Conservation (phyloP, 2,329 filamentous ascomycete species). For the Aphanocladium album region DNA sequence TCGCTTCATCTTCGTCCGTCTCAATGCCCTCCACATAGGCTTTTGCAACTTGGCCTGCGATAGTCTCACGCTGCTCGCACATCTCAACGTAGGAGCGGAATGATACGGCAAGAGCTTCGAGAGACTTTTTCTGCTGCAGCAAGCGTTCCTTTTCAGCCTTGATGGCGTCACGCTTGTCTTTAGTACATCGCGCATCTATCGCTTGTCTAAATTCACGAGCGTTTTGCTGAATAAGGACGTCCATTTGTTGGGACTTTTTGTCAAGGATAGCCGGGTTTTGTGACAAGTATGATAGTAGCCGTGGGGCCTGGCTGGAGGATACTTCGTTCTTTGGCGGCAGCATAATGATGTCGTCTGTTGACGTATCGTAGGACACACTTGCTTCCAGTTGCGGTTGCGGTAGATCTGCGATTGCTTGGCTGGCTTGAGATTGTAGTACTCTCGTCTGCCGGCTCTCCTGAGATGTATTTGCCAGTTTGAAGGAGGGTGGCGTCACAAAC, state of each 20-base stretch:
- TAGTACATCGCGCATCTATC: slow-evolving; percentile 41
- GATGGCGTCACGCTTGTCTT: slow-evolving; percentile 41
- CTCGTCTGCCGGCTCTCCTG: background rate
- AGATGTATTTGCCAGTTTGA: slow-evolving; percentile 25
- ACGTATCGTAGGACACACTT: background rate
- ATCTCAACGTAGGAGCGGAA: slow-evolving; percentile 39
- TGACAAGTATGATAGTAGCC: slow-evolving; percentile 26
- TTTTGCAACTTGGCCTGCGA: slow-evolving; percentile 43
- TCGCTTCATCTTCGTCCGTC: slow-evolving; percentile 46
- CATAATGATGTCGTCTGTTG: slow-evolving; percentile 1
- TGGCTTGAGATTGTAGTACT: background rate
- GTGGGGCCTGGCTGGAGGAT: slow-evolving; percentile 23
- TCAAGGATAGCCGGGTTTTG: slow-evolving; percentile 29
- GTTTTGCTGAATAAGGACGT: slow-evolving; percentile 41
- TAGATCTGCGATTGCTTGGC: background rate
- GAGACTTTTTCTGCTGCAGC: slow-evolving; percentile 38
- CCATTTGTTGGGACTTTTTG: slow-evolving; percentile 33
- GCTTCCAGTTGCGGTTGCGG: background rate
- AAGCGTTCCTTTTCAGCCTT: slow-evolving; percentile 47
- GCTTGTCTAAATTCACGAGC: slow-evolving; percentile 42
- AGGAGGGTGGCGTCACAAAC: slow-evolving; percentile 37
- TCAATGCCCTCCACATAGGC: slow-evolving; percentile 48
- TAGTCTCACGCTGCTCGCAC: slow-evolving; percentile 37
- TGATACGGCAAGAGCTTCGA: slow-evolving; percentile 38
- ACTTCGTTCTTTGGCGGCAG: background rate